A percentile compares a stretch with the other conserved stretches of the same genome.
Evolutionary conservation across 2,329 filamentous ascomycete genomes (phyloP).

Genomic region (Colletotrichum tabaci): DNA sequence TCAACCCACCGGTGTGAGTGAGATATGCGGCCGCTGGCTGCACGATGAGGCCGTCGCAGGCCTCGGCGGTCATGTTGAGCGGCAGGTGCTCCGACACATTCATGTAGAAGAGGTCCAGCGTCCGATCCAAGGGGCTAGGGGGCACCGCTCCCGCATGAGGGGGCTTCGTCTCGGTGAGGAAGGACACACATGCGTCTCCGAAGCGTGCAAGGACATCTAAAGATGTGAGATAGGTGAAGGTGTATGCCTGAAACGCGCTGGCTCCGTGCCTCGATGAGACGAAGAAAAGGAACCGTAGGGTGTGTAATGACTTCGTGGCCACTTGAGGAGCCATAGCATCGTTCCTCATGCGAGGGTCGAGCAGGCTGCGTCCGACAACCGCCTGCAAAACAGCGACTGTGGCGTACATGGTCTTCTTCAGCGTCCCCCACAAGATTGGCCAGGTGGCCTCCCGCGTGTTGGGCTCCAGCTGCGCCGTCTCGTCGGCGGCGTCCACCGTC

Average conservation of each 20-base stretch:
- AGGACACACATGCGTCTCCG: constrained; percentile 74
- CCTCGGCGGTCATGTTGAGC: constrained; percentile 74
- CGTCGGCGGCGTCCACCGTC: constrained; percentile 78
- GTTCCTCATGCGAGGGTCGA: constrained; percentile 64
- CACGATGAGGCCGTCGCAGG: constrained; percentile 81
- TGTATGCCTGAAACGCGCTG: constrained; percentile 85
- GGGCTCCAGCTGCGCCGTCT: constrained; percentile 73
- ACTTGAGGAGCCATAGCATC: constrained; percentile 70
- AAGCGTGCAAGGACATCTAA: constrained; percentile 87
- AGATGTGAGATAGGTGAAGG: constrained; percentile 85
- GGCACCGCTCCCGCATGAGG: constrained; percentile 68
- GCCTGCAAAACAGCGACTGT: constrained; percentile 82
- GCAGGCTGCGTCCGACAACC: constrained; percentile 74
- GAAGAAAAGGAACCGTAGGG: constrained; percentile 85
- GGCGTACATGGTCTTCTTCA: constrained; percentile 83
- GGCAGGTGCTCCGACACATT: constrained; percentile 90
- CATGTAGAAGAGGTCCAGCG: constrained; percentile 89
- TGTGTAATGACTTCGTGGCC: constrained; percentile 79
- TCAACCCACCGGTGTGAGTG: constrained; percentile 58
- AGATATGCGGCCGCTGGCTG: constrained; percentile 84
- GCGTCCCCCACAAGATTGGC: constrained; percentile 80
- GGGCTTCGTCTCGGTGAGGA: constrained; percentile 74
- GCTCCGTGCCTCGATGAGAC: constrained; percentile 82
- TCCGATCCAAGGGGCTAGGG: constrained; percentile 74
- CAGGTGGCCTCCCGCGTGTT: constrained; percentile 78